Conservation (phyloP, 768 basidiomycete genomes). For the Russula brevipes region DNA sequence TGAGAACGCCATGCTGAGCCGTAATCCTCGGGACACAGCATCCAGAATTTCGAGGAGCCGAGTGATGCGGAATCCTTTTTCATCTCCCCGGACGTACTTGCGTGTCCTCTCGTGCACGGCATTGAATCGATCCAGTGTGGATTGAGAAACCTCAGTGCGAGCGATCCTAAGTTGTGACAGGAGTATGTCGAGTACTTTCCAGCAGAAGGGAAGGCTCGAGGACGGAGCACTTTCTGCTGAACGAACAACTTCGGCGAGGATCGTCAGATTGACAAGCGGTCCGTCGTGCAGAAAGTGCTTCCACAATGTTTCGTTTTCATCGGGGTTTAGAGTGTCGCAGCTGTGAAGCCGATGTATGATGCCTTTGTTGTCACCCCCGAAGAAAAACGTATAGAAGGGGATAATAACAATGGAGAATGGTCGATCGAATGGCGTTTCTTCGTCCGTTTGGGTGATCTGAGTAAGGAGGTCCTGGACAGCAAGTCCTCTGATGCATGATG, state of each 20-base stretch:
- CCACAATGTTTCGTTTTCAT: neutral
- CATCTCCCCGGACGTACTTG: neutral
- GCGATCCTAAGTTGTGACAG: neutral
- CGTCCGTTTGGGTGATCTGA: neutral
- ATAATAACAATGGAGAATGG: neutral
- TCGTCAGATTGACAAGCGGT: slow-evolving; percentile 8
- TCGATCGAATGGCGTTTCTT: neutral
- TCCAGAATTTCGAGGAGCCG: too few species aligned
- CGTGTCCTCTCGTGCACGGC: neutral
- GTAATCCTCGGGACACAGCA: too few species aligned
- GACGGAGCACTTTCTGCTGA: neutral
- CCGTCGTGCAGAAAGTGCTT: neutral
- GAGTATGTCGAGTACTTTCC: slow-evolving; percentile 10
- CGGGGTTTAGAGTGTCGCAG: neutral
- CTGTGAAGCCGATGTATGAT: too few species aligned
- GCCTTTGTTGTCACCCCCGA: neutral
- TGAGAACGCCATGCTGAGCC: neutral
- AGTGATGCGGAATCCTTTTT: slow-evolving; percentile 4
- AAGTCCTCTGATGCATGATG: slow-evolving; percentile 3
- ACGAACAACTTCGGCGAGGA: neutral
- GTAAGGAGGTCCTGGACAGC: slow-evolving; percentile 3
- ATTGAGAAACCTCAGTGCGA: neutral
- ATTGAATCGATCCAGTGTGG: neutral
- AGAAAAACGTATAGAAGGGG: slow-evolving; percentile 1
- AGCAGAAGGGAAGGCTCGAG: slow-evolving; percentile 7